Conservation (phyloP, 345 rosid genomes). For the Excoecaria cochinchinensis region DNA sequence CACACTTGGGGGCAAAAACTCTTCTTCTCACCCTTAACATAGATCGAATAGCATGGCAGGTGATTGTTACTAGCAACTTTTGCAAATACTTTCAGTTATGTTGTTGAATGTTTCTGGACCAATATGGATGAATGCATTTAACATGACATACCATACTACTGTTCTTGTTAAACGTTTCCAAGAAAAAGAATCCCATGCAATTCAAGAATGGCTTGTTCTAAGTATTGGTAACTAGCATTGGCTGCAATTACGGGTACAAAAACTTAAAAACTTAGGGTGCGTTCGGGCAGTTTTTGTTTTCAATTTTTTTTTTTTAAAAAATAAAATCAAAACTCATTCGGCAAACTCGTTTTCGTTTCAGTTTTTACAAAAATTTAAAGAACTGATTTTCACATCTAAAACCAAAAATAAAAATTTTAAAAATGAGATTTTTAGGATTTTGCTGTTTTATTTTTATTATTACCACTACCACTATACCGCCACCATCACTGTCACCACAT, state of each 20-base stretch:
- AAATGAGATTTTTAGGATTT: no score
- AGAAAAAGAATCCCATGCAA: not conserved
- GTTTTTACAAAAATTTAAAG: no score
- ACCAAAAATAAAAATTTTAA: no score
- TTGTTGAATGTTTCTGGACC: not conserved
- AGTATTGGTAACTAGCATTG: not conserved
- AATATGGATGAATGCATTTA: not conserved
- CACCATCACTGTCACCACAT: no score
- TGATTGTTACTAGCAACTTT: constrained; percentile 14
- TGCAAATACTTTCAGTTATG: not conserved
- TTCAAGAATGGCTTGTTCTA: not conserved
- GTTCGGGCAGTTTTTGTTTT: no score
- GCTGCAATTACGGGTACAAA: not conserved
- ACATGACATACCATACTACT: not conserved
- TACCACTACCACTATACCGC: no score
- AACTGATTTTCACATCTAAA: no score
- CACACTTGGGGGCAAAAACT: constrained; percentile 85
- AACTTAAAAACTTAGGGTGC: no score
- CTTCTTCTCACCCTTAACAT: constrained; percentile 86
- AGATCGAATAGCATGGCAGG: constrained; percentile 98
- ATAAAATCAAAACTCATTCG: no score
- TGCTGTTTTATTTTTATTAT: no score
- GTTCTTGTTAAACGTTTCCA: not conserved
- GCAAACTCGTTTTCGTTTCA: no score
- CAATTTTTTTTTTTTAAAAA: no score